Evolutionary conservation across 805 yeast genomes (phyloP).

Genomic region (Lachancea sp.): DNA sequence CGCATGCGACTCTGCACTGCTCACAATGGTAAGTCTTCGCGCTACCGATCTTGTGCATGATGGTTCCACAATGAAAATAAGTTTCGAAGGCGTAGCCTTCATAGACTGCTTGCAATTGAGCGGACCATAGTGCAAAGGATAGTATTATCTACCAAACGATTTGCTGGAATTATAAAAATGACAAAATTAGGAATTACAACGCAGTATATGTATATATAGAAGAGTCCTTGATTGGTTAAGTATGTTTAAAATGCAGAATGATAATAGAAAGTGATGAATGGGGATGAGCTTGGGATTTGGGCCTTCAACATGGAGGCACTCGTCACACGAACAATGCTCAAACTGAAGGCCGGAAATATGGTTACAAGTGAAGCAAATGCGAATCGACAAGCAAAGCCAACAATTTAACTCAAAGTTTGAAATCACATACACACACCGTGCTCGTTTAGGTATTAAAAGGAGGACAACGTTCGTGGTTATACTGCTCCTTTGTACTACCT

Average conservation of each 20-base stretch:
- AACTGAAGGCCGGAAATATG: not conserved
- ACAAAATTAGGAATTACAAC: conserved; percentile 10
- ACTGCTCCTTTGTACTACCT: too few species aligned
- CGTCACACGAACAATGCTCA: not conserved
- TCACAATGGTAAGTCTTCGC: too few species aligned
- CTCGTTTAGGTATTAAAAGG: too few species aligned
- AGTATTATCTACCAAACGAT: not conserved
- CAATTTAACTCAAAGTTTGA: not conserved
- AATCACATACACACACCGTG: too few species aligned
- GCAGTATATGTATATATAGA: conserved; percentile 10
- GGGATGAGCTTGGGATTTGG: conserved; percentile 3
- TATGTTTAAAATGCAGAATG: conserved; percentile 3
- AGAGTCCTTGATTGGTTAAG: conserved; percentile 6
- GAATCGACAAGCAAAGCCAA: not conserved
- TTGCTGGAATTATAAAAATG: not conserved
- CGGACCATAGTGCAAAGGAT: not conserved
- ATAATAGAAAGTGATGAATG: conserved; percentile 1
- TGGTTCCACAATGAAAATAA: too few species aligned
- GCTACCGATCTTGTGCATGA: too few species aligned
- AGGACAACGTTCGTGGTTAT: too few species aligned
- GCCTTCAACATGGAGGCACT: not conserved
- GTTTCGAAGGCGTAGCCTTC: too few species aligned
- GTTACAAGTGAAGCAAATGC: conserved; percentile 3
- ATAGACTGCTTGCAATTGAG: too few species aligned
- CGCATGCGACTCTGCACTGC: too few species aligned